Percentiles rank a stretch among this genome's conserved stretches.
These are phyloP conservation scores for Penicillium capsulatum DNA, from an alignment of 2,329 filamentous ascomycete genomes.

Conservation along the genomic window DNA sequence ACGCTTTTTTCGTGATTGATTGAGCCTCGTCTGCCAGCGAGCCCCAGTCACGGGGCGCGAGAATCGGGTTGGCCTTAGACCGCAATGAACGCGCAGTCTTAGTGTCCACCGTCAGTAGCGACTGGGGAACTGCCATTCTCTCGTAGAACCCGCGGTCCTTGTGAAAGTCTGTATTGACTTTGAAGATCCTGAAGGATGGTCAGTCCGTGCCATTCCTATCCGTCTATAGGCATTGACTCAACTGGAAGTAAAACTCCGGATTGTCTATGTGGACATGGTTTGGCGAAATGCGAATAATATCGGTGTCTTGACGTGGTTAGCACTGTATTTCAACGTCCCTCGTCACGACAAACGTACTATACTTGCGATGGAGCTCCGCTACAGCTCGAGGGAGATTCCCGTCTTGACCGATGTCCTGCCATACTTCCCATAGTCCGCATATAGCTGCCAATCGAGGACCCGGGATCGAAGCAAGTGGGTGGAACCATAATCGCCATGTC, in stretches of 20 bases:
- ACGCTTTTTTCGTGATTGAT: neutral
- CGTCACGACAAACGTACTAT: no score
- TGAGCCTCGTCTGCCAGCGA: conserved; percentile 1
- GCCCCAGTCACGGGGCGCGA: conserved; percentile 3
- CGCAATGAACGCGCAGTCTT: conserved; percentile 2
- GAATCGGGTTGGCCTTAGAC: conserved; percentile 1
- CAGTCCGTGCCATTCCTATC: neutral
- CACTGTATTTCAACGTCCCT: neutral
- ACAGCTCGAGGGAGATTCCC: neutral
- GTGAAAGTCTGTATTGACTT: neutral
- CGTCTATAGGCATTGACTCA: no score
- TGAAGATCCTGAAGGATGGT: neutral
- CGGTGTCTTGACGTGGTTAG: conserved; percentile 2
- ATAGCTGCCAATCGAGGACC: conserved; percentile 3
- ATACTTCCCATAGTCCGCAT: conserved; percentile 1
- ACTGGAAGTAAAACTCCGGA: conserved; percentile 5
- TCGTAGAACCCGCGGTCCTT: conserved; percentile 2
- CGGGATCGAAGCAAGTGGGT: neutral
- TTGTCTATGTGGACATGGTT: conserved; percentile 6
- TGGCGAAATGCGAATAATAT: conserved; percentile 5
- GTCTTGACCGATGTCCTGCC: conserved; percentile 3
- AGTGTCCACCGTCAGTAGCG: conserved; percentile 2
- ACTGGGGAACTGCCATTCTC: neutral
- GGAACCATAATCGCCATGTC: conserved; percentile 4
- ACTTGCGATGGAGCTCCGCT: no score